Conservation (phyloP, 345 rosid genomes). For the Rhodamnia argentea region DNA sequence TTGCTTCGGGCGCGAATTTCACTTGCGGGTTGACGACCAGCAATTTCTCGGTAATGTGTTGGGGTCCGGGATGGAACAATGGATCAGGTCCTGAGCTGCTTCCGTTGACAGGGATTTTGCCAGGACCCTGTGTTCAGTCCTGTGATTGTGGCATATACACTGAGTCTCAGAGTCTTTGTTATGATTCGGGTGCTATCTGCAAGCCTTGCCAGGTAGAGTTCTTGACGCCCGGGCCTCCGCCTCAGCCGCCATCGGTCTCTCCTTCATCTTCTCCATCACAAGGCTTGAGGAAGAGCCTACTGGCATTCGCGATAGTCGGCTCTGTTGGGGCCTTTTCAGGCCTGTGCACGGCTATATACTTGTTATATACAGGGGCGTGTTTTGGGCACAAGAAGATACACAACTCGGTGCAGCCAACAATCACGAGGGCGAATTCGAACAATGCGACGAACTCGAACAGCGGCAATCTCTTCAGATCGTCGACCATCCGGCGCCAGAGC, state of each 20-base stretch:
- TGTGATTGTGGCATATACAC: conserved; percentile 37
- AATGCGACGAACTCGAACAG: conserved; percentile 35
- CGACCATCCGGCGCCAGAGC: conserved; percentile 58
- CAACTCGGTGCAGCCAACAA: conserved; percentile 87
- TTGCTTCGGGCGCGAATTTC: conserved; percentile 59
- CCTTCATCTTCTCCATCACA: conserved; percentile 11
- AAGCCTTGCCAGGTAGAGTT: conserved; percentile 15
- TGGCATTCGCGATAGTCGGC: conserved; percentile 68
- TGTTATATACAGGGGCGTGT: conserved; percentile 66
- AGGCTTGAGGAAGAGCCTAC: conserved; percentile 32
- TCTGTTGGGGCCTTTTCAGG: conserved; percentile 55
- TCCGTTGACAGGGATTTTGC: conserved; percentile 39
- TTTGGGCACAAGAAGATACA: conserved; percentile 76
- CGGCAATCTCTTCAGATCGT: conserved; percentile 48
- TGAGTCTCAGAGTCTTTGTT: conserved; percentile 39
- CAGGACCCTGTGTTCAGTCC: conserved; percentile 61
- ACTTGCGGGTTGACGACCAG: conserved; percentile 53
- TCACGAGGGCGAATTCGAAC: conserved; percentile 36
- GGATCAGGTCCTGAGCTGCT: neutral
- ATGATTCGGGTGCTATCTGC: conserved; percentile 45
- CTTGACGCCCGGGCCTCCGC: neutral
- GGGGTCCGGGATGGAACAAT: conserved; percentile 60
- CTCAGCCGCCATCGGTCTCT: neutral
- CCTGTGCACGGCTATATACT: conserved; percentile 41
- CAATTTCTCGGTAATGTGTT: conserved; percentile 43